phyloP scores from a whole-genome alignment of 31 red algal genomes.

The Bonnemaisonia californica region DNA sequence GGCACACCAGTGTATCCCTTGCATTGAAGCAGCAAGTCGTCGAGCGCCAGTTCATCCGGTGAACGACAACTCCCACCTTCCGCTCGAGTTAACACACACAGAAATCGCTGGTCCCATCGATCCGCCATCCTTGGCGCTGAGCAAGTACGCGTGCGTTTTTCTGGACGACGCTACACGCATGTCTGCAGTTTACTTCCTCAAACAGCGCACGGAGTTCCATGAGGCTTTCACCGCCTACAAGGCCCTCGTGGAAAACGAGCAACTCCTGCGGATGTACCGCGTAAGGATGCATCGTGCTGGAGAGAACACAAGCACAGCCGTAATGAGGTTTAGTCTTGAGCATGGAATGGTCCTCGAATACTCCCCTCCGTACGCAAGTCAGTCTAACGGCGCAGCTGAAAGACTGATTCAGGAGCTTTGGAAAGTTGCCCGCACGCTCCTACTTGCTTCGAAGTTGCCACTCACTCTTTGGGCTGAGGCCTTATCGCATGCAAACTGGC shows the following conservation, averaged over 20 bases:
- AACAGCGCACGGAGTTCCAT: conserved; percentile 8
- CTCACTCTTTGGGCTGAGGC: conserved; percentile 26
- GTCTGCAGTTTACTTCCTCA: conserved; percentile 17
- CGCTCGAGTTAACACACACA: conserved; percentile 18
- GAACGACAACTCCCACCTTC: background rate
- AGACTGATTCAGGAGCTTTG: conserved; percentile 43
- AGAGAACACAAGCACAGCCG: conserved; percentile 9
- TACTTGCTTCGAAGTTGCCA: conserved; percentile 13
- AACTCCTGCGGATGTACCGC: background rate
- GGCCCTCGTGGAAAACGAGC: conserved; percentile 17
- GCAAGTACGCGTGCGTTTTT: conserved; percentile 18
- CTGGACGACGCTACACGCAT: conserved; percentile 22
- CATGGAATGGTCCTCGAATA: conserved; percentile 25
- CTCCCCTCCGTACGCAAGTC: conserved; percentile 27
- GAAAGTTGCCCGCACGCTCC: conserved; percentile 22
- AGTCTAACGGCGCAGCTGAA: conserved; percentile 34
- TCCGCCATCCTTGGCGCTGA: background rate
- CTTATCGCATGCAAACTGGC: conserved; percentile 16
- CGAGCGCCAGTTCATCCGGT: background rate
- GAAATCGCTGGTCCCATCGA: conserved; percentile 16
- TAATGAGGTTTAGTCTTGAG: conserved; percentile 8
- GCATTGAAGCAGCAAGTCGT: background rate
- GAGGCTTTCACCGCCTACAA: conserved; percentile 5
- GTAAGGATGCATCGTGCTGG: conserved; percentile 1
- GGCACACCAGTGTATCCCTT: background rate